These are phyloP conservation scores for Ophiostoma quercus DNA, from an alignment of 2,329 filamentous ascomycete species.

Conservation along the genomic window DNA sequence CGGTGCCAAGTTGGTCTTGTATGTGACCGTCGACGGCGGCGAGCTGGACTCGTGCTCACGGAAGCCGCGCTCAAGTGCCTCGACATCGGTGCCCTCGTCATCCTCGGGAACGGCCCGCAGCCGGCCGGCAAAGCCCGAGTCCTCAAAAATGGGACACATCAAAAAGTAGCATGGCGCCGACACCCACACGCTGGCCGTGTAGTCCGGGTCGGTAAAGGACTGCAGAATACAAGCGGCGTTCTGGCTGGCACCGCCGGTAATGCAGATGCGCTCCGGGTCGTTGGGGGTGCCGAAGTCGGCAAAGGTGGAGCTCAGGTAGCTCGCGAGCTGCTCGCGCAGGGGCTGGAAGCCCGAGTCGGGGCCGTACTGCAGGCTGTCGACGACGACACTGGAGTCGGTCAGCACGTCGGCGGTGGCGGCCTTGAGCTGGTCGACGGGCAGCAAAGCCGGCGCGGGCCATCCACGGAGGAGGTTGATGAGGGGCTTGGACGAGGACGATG, in stretches of 20 bases:
- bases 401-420: constrained; percentile 58
- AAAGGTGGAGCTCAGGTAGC: constrained; percentile 66
- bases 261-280: constrained; percentile 60
- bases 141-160: constrained; percentile 79
- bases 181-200: constrained; percentile 73
- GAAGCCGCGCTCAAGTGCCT: constrained; percentile 46
- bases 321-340: constrained; percentile 62
- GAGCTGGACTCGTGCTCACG: constrained; percentile 22
- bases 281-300: constrained; percentile 26
- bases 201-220: constrained; percentile 72
- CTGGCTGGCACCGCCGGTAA: constrained; percentile 82
- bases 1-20: constrained; percentile 39
- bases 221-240: constrained; percentile 71
- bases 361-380: constrained; percentile 69
- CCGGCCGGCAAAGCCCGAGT: constrained; percentile 65
- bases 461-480: constrained; percentile 56
- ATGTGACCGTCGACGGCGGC: not conserved
- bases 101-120: constrained; percentile 71
- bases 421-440: constrained; percentile 60
- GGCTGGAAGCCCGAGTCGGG: constrained; percentile 68
- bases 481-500: constrained; percentile 27
- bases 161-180: constrained; percentile 78
- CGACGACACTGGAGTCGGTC: constrained; percentile 48
- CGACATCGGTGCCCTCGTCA: constrained; percentile 68
- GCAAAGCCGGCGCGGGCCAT: constrained; percentile 59